Evolutionary conservation across 495 filamentous ascomycete species (phyloP).

Genomic region (Endocarpon pusillum): DNA sequence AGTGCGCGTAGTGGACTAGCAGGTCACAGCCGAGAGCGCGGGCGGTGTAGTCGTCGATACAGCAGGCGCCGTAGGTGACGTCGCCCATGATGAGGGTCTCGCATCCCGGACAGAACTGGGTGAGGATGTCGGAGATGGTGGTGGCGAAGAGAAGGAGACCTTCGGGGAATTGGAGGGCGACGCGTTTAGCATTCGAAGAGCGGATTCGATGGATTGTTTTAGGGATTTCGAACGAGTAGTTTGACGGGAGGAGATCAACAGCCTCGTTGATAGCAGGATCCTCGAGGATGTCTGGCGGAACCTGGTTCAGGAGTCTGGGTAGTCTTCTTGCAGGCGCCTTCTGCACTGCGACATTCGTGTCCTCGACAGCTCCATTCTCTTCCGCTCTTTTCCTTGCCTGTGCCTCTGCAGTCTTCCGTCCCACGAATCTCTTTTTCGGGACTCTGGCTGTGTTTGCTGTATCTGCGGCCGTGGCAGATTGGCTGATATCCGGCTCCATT

Average conservation of each 20-base stretch:
- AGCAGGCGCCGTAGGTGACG: slow-evolving; percentile 96
- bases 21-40: slow-evolving; percentile 88
- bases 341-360: slow-evolving; percentile 39
- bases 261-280: slow-evolving; percentile 81
- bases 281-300: slow-evolving; percentile 71
- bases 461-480: neutral
- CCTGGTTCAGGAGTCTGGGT: slow-evolving; percentile 68
- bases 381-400: slow-evolving; percentile 26
- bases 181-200: slow-evolving; percentile 50
- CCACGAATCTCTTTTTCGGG: slow-evolving; percentile 70
- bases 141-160: slow-evolving; percentile 91
- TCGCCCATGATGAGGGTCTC: slow-evolving; percentile 98
- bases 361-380: slow-evolving; percentile 31
- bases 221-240: slow-evolving; percentile 96
- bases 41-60: slow-evolving; percentile 96
- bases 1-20: slow-evolving; percentile 93
- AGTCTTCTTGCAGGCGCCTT: slow-evolving; percentile 44
- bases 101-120: slow-evolving; percentile 77
- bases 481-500: neutral
- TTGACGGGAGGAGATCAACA: slow-evolving; percentile 68
- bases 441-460: slow-evolving; percentile 15
- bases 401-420: slow-evolving; percentile 43
- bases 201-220: slow-evolving; percentile 95
- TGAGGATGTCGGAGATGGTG: slow-evolving; percentile 93
- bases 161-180: slow-evolving; percentile 93